Percentiles rank a stretch among this genome's conserved stretches.
Conservation (phyloP, 1,284 basidiomycete genomes). For the Entoloma clypeatum region DNA sequence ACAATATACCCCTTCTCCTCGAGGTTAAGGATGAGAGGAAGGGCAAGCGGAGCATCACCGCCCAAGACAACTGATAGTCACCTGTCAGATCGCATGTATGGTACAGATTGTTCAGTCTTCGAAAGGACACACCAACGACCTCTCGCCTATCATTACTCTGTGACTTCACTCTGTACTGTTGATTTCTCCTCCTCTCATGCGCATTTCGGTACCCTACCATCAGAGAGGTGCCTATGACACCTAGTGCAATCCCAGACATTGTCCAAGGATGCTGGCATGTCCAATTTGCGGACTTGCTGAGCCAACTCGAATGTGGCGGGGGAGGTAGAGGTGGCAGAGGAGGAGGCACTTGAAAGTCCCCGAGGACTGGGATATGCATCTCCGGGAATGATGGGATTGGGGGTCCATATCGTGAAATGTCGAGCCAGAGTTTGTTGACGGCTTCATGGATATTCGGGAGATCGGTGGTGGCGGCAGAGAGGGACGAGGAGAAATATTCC, state of each 20-base stretch:
- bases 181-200: constrained; percentile 20
- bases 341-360: constrained; percentile 67
- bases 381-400: constrained; percentile 61
- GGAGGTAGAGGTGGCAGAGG: constrained; percentile 58
- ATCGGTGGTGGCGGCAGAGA: constrained; percentile 55
- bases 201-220: constrained; percentile 51
- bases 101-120: neutral
- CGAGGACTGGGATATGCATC: constrained; percentile 59
- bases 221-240: constrained; percentile 56
- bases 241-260: constrained; percentile 46
- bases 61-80: constrained; percentile 65
- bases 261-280: constrained; percentile 56
- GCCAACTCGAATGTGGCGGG: constrained; percentile 41
- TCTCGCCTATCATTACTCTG: constrained; percentile 52
- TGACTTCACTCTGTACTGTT: constrained; percentile 30
- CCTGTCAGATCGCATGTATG: constrained; percentile 11
- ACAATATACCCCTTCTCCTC: constrained; percentile 78
- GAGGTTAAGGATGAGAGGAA: constrained; percentile 66
- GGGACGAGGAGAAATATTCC: constrained; percentile 54
- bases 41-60: constrained; percentile 66
- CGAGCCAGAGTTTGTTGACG: constrained; percentile 68
- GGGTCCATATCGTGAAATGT: constrained; percentile 76
- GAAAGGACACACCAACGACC: constrained; percentile 57
- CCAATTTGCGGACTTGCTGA: constrained; percentile 50
- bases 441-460: constrained; percentile 61